Base-by-base conservation (phyloP, 2,329 filamentous ascomycete genomes). In the Colletotrichum brevisporum region DNA sequence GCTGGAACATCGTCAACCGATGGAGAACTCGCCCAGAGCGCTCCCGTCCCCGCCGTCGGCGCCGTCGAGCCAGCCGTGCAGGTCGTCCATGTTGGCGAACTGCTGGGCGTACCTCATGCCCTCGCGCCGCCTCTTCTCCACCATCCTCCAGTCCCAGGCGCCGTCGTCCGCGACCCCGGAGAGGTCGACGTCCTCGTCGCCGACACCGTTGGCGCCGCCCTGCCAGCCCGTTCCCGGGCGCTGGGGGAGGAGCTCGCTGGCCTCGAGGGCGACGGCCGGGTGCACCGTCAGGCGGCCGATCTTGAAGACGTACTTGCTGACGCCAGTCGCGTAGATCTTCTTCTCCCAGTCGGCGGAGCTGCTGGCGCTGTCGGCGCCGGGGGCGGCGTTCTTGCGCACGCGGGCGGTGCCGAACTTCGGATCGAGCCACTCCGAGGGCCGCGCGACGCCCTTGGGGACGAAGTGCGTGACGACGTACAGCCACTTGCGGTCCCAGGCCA, bases 261-360 rank as follows among this genome's bases (percentile, higher is more conserved):
- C 88, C 51, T 88, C 84, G 27, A 98, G 84, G 8, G 95, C 85
- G 54, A 92, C 85, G 73, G 94, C 92, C 0, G 96, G 95, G 72
- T 95, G 90, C 4, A 98, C 89, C 0, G 95, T 98, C 75, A 96
- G 85, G 26, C 95, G 86, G 1, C 92, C 93, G 64, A 94, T 85
- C 83, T 95, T 95, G 78, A 94, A 90, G 48, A 95, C 93, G 78
- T 95, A 95, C 83, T 94, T 95, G 82, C 88, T 91, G 51, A 95
- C 80, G 1, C 90, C 90, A 0, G 91, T 91, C 1, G 93, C 93
- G 73, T 92, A 87, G 47, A 95, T 86, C 69, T 88, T 89, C 79
- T 87, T 90, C 78, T 89, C 84, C 78, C 88, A 88, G n/a, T 81
- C 81, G 52, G 78, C 2, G 47, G 47, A 10, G 47, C 6, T 2